These are phyloP conservation scores for Solanum sitiens DNA, from an alignment of 257 asterid species.

Conservation along the genomic window DNA sequence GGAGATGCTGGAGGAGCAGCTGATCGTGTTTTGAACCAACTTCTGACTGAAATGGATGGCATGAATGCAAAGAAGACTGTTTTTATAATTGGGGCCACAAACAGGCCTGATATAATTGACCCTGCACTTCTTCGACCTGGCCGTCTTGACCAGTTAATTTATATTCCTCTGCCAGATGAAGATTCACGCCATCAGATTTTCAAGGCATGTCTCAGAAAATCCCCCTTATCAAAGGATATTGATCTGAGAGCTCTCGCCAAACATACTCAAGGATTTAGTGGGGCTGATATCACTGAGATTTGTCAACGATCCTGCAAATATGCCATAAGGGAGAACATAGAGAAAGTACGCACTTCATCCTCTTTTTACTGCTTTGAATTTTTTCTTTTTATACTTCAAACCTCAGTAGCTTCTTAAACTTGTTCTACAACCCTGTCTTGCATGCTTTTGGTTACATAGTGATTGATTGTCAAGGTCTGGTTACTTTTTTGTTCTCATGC, in stretches of 20 bases:
- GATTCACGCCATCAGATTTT: slow-evolving; percentile 44
- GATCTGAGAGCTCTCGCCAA: slow-evolving; percentile 43
- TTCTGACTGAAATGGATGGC: slow-evolving; percentile 59
- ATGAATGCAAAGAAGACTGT: slow-evolving; percentile 51
- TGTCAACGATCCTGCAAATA: slow-evolving; percentile 54
- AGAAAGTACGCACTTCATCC: slow-evolving; percentile 20
- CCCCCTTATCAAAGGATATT: slow-evolving; percentile 39
- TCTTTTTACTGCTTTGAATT: not conserved
- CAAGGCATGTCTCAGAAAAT: slow-evolving; percentile 45
- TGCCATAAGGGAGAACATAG: slow-evolving; percentile 50
- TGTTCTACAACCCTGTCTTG: not conserved
- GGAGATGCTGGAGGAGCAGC: slow-evolving; percentile 66
- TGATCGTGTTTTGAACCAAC: slow-evolving; percentile 49
- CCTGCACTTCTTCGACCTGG: slow-evolving; percentile 54
- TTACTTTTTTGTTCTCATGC: not conserved
- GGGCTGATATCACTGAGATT: slow-evolving; percentile 49
- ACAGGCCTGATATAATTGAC: slow-evolving; percentile 49
- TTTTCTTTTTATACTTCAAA: not conserved
- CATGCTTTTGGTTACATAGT: not conserved
- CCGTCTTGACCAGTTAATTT: slow-evolving; percentile 47
- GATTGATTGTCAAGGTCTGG: not conserved
- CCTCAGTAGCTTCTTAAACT: not conserved
- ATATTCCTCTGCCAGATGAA: slow-evolving; percentile 53
- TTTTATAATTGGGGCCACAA: slow-evolving; percentile 52
- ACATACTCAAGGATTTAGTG: slow-evolving; percentile 48